A percentile compares a stretch with the other conserved stretches of the same genome.
Conservation (phyloP, 805 yeast species). For the Kurtzmaniella fragi region DNA sequence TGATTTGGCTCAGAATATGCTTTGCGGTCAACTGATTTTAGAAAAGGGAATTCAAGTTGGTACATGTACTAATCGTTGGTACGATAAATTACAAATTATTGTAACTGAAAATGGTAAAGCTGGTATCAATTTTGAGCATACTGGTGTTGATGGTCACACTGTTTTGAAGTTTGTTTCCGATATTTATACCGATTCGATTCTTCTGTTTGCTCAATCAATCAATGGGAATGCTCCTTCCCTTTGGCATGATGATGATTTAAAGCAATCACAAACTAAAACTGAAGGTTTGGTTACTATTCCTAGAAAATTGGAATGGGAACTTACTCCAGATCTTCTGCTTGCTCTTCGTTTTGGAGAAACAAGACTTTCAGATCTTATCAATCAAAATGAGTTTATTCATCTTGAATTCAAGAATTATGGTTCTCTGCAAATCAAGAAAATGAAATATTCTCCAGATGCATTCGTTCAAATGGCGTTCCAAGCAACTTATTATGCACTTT, state of each 20-base stretch:
- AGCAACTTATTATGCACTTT: constrained; percentile 85
- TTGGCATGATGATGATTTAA: constrained; percentile 42
- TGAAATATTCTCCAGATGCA: constrained; percentile 92
- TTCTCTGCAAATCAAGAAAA: constrained; percentile 68
- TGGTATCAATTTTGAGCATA: constrained; percentile 89
- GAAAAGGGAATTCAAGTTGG: constrained; percentile 89
- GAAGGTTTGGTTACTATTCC: constrained; percentile 56
- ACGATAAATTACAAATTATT: constrained; percentile 84
- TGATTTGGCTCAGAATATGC: constrained; percentile 75
- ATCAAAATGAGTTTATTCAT: constrained; percentile 82
- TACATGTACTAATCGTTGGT: constrained; percentile 93
- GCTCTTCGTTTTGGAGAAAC: constrained; percentile 90
- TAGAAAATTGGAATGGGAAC: constrained; percentile 82
- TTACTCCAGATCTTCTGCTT: constrained; percentile 68
- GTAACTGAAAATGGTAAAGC: constrained; percentile 87
- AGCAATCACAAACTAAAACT: constrained; percentile 19
- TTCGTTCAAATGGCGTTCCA: constrained; percentile 92
- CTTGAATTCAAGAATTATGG: constrained; percentile 74
- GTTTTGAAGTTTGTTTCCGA: constrained; percentile 84
- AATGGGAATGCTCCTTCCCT: constrained; percentile 70
- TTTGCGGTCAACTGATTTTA: constrained; percentile 77
- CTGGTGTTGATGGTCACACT: constrained; percentile 95
- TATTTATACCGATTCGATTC: constrained; percentile 84
- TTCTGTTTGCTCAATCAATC: constrained; percentile 79
- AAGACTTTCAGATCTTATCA: constrained; percentile 76